Percentiles rank a stretch among this genome's conserved stretches.
These are phyloP conservation scores for Penicillium expansum DNA, from an alignment of 2,329 filamentous ascomycete species.

Conservation along the genomic window DNA sequence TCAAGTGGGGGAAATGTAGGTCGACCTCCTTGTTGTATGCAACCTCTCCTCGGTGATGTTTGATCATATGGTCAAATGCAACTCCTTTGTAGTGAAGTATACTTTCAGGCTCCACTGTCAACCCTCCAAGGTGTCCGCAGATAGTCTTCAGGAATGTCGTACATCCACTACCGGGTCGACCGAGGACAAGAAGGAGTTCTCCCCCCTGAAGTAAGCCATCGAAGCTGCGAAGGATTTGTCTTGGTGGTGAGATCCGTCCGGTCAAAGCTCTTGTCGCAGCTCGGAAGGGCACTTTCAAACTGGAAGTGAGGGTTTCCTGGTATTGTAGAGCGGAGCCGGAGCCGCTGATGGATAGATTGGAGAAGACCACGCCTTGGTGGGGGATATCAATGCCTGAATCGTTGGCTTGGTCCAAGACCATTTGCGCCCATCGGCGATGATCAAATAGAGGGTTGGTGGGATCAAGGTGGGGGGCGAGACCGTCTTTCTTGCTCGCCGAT, in stretches of 20 bases:
- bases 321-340: slow-evolving; percentile 24
- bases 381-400: slow-evolving; percentile 23
- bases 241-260: slow-evolving; percentile 33
- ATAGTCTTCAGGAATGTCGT: slow-evolving; percentile 55
- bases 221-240: slow-evolving; percentile 21
- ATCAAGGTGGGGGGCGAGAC: slow-evolving; percentile 22
- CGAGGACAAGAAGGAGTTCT: slow-evolving; percentile 52
- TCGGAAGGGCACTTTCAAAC: slow-evolving; percentile 36
- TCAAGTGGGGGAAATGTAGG: slow-evolving; percentile 58
- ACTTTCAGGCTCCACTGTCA: slow-evolving; percentile 2
- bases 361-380: slow-evolving; percentile 27
- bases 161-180: slow-evolving; percentile 50
- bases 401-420: slow-evolving; percentile 18
- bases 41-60: slow-evolving; percentile 11
- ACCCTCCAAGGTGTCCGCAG: slow-evolving; percentile 38
- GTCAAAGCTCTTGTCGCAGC: slow-evolving; percentile 8
- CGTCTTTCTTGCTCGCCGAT: slow-evolving; percentile 11
- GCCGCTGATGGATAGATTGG: slow-evolving; percentile 25
- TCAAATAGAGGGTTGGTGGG: slow-evolving; percentile 25
- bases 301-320: slow-evolving; percentile 26
- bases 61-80: slow-evolving; percentile 5
- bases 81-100: slow-evolving; percentile 11
- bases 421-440: slow-evolving; percentile 27
- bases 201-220: slow-evolving; percentile 36
- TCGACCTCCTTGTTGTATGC: slow-evolving; percentile 13